Conservation (phyloP, 805 yeast genomes). For the Wickerhamiella dianesei region DNA sequence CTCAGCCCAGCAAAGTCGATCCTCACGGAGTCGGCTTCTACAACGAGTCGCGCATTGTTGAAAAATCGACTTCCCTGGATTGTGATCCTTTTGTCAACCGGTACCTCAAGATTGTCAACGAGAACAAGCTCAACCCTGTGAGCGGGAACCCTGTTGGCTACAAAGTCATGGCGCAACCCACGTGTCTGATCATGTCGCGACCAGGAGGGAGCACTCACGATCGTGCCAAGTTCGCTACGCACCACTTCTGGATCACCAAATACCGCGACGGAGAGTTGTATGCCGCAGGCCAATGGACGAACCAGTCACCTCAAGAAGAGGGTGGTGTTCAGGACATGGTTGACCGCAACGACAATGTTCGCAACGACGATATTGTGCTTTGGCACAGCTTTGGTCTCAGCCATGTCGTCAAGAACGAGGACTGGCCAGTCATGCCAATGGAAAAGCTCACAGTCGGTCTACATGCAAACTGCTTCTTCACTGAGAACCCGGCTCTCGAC, state of each 20-base stretch:
- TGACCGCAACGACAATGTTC: conserved; percentile 41
- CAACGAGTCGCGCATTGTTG: conserved; percentile 48
- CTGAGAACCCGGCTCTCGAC: conserved; percentile 66
- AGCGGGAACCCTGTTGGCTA: conserved; percentile 63
- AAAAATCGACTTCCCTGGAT: conserved; percentile 55
- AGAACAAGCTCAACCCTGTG: conserved; percentile 52
- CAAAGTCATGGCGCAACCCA: conserved; percentile 59
- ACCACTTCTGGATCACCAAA: conserved; percentile 72
- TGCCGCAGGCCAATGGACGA: conserved; percentile 78
- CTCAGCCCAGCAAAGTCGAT: conserved; percentile 42
- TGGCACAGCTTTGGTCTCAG: conserved; percentile 77
- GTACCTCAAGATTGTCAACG: conserved; percentile 61
- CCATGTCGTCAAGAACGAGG: conserved; percentile 70
- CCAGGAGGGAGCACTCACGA: conserved; percentile 47
- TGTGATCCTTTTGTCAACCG: conserved; percentile 66
- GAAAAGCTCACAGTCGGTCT: conserved; percentile 56
- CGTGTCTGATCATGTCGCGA: conserved; percentile 59
- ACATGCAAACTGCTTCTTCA: conserved; percentile 61
- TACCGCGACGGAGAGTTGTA: conserved; percentile 55
- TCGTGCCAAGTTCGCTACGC: conserved; percentile 62
- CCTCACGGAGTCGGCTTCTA: conserved; percentile 59
- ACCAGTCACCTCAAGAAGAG: conserved; percentile 60
- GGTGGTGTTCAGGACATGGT: conserved; percentile 21
- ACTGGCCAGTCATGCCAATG: conserved; percentile 82
- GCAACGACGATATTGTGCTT: conserved; percentile 54